Evolutionary conservation across 2,329 filamentous ascomycete genomes (phyloP).

Genomic region (Aureobasidium sp.): DNA sequence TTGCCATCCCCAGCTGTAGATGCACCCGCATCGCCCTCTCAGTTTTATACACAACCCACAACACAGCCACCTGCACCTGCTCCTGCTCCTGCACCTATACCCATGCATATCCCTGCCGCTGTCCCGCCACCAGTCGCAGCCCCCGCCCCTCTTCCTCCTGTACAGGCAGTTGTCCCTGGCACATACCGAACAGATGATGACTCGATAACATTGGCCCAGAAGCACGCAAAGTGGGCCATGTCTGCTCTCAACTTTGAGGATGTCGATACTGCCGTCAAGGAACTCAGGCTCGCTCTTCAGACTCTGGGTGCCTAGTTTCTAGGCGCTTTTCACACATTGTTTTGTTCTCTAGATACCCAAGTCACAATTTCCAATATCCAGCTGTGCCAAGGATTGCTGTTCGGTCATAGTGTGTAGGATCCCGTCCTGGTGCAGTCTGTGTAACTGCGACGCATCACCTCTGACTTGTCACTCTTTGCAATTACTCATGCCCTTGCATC

Average conservation of each 20-base stretch:
- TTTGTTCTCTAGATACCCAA: background rate
- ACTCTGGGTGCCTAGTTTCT: conserved; percentile 55
- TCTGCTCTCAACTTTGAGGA: conserved; percentile 97
- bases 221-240: conserved; percentile 95
- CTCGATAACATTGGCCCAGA: conserved; percentile 73
- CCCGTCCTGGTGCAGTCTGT: no score
- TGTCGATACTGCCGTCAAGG: conserved; percentile 78
- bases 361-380: no score
- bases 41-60: conserved; percentile 22
- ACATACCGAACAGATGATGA: conserved; percentile 57
- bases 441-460: no score
- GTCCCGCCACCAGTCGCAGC: conserved; percentile 21
- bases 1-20: conserved; percentile 18
- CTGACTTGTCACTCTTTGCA: no score
- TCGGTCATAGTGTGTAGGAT: no score
- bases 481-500: no score
- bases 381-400: no score
- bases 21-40: conserved; percentile 16
- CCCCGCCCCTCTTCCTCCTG: conserved; percentile 16
- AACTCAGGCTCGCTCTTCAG: conserved; percentile 68
- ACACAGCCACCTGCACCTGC: conserved; percentile 22
- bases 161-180: conserved; percentile 31
- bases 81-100: conserved; percentile 34
- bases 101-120: conserved; percentile 23
- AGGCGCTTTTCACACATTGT: background rate